Evolutionary conservation across 495 filamentous ascomycete species (phyloP).

Genomic region (Hypoxylon rickii): DNA sequence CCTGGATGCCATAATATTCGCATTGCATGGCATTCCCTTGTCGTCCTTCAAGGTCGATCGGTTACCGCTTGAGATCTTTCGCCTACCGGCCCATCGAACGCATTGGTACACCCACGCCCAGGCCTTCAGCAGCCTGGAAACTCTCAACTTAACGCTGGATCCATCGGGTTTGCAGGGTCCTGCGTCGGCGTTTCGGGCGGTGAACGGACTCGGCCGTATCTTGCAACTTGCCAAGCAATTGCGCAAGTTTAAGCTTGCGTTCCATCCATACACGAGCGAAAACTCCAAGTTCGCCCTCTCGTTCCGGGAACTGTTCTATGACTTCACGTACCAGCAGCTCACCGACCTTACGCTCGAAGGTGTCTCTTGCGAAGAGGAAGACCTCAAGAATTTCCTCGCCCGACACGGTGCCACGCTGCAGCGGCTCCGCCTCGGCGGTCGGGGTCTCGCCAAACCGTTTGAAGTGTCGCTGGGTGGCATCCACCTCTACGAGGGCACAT

Average conservation of each 20-base stretch:
- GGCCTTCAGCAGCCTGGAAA: conserved; percentile 45
- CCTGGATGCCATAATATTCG: conserved; percentile 49
- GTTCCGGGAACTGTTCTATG: conserved; percentile 44
- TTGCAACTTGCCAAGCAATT: conserved; percentile 46
- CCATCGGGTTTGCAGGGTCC: conserved; percentile 41
- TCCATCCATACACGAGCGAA: conserved; percentile 48
- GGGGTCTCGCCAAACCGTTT: conserved; percentile 46
- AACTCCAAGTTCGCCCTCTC: conserved; percentile 47
- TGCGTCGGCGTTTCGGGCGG: conserved; percentile 41
- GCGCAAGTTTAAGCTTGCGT: conserved; percentile 47
- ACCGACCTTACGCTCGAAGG: conserved; percentile 52
- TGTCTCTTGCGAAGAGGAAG: conserved; percentile 49
- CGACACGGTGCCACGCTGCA: conserved; percentile 47
- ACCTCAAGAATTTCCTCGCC: conserved; percentile 48
- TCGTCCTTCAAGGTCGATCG: conserved; percentile 49
- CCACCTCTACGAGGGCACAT: conserved; percentile 50
- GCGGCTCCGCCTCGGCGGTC: conserved; percentile 50
- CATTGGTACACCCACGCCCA: conserved; percentile 52
- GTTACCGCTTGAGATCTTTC: conserved; percentile 52
- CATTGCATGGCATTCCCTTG: conserved; percentile 45
- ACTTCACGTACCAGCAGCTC: conserved; percentile 44
- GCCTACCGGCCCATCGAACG: conserved; percentile 40
- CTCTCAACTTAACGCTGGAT: conserved; percentile 48
- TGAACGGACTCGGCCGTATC: conserved; percentile 51
- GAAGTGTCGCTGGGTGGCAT: conserved; percentile 50